These are phyloP conservation scores for Erodium texanum DNA, from an alignment of 441 rosid genomes.

Conservation along the genomic window DNA sequence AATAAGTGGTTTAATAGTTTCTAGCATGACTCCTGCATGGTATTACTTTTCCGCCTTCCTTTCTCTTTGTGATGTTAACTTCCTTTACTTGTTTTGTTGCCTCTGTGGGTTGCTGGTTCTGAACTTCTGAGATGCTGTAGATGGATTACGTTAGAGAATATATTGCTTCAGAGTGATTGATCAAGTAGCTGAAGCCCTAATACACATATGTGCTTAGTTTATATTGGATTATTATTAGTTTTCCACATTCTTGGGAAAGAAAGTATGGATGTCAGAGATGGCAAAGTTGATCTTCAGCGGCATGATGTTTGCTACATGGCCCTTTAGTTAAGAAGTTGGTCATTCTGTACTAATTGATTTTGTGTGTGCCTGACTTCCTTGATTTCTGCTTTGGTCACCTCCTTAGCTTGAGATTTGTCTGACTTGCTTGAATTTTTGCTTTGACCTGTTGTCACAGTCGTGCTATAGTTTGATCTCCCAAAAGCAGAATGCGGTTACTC, in stretches of 20 bases:
- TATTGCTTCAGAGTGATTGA: constrained; percentile 38
- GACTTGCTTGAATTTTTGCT: neutral
- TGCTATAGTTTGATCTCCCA: constrained; percentile 8
- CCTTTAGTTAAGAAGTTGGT: constrained; percentile 5
- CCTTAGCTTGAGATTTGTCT: neutral
- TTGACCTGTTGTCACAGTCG: neutral
- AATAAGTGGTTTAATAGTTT: neutral
- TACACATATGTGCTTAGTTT: constrained; percentile 17
- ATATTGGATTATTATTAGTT: constrained; percentile 15
- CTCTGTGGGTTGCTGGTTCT: constrained; percentile 29
- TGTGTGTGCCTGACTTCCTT: neutral
- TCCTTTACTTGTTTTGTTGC: constrained; percentile 15
- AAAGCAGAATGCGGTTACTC: constrained; percentile 12
- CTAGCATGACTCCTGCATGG: neutral
- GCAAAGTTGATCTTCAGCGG: constrained; percentile 1
- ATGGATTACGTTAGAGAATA: constrained; percentile 35
- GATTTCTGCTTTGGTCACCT: neutral
- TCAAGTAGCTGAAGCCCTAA: constrained; percentile 45
- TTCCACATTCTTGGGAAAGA: neutral
- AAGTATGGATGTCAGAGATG: too few species aligned
- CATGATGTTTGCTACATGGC: constrained; percentile 12
- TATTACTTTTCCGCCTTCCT: neutral
- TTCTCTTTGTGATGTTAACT: constrained; percentile 15
- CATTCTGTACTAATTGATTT: neutral
- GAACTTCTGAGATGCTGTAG: constrained; percentile 44